A percentile compares a stretch with the other conserved stretches of the same genome.
These are phyloP conservation scores for Ganoderma leucocontextum DNA, from an alignment of 1,284 basidiomycete species.

Conservation along the genomic window DNA sequence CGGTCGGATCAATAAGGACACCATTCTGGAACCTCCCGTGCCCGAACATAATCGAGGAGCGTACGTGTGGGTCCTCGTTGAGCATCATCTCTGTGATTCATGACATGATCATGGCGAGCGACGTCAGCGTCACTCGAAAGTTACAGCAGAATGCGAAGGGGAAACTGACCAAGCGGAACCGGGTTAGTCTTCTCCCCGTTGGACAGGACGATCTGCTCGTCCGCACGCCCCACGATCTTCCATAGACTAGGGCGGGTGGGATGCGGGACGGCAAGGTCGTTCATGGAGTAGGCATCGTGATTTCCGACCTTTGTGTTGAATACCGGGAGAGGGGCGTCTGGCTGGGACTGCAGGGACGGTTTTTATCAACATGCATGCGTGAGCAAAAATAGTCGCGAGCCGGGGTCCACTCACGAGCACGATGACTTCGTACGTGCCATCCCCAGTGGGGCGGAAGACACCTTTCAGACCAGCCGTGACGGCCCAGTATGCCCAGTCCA, in stretches of 20 bases:
- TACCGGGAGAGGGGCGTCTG: constrained; percentile 30
- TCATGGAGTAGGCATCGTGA: constrained; percentile 41
- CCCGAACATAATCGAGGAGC: constrained; percentile 48
- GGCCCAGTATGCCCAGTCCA: constrained; percentile 37
- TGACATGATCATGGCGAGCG: too few species aligned
- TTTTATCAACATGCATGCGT: not conserved
- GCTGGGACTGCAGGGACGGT: constrained; percentile 8
- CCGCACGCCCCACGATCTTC: constrained; percentile 53
- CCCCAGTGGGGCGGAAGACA: constrained; percentile 29
- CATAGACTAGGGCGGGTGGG: constrained; percentile 50
- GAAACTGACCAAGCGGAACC: constrained; percentile 23
- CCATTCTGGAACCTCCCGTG: constrained; percentile 52
- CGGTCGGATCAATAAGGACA: constrained; percentile 49
- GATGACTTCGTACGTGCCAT: constrained; percentile 33
- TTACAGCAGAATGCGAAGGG: not conserved
- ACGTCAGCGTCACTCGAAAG: not conserved
- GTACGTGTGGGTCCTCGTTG: constrained; percentile 45
- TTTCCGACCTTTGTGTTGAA: constrained; percentile 41
- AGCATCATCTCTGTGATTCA: constrained; percentile 47
- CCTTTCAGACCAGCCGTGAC: constrained; percentile 9
- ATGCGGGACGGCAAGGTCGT: constrained; percentile 54
- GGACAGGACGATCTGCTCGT: constrained; percentile 50
- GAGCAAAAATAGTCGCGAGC: not conserved
- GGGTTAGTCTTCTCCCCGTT: constrained; percentile 37
- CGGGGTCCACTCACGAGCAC: constrained; percentile 24